Evolutionary conservation across 2,329 filamentous ascomycete species (phyloP).

Genomic region (Sporothrix globosa): DNA sequence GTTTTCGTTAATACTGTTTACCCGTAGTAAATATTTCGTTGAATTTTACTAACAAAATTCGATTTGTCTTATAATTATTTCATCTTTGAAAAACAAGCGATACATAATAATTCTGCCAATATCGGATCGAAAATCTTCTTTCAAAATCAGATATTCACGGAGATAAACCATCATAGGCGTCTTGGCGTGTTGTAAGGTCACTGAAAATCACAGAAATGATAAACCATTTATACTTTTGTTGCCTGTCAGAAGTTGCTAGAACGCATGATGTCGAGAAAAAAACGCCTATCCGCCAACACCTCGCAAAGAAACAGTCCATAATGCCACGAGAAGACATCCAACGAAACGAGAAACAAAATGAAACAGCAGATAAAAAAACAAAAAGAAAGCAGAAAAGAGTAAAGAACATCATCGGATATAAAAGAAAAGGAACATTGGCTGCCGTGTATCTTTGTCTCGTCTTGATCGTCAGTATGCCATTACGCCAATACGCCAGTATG

Average conservation of each 20-base stretch:
- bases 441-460: conserved; percentile 25
- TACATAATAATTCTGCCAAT: too few species aligned
- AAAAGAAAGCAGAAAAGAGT: neutral
- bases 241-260: neutral
- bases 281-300: conserved; percentile 6
- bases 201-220: too few species aligned
- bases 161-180: too few species aligned
- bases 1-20: neutral
- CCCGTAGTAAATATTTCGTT: neutral
- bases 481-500: too few species aligned
- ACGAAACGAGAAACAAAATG: neutral
- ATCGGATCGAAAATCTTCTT: too few species aligned
- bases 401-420: neutral
- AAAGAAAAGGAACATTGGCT: neutral
- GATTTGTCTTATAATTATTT: too few species aligned
- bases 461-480: neutral
- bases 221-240: neutral
- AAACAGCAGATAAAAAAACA: neutral
- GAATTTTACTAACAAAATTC: too few species aligned
- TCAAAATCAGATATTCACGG: too few species aligned
- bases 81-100: too few species aligned
- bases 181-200: too few species aligned
- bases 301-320: neutral
- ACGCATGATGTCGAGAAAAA: neutral
- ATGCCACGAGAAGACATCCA: neutral